Evolutionary conservation across 2,329 filamentous ascomycete species (phyloP).

Genomic region (Aspergillus tanneri): DNA sequence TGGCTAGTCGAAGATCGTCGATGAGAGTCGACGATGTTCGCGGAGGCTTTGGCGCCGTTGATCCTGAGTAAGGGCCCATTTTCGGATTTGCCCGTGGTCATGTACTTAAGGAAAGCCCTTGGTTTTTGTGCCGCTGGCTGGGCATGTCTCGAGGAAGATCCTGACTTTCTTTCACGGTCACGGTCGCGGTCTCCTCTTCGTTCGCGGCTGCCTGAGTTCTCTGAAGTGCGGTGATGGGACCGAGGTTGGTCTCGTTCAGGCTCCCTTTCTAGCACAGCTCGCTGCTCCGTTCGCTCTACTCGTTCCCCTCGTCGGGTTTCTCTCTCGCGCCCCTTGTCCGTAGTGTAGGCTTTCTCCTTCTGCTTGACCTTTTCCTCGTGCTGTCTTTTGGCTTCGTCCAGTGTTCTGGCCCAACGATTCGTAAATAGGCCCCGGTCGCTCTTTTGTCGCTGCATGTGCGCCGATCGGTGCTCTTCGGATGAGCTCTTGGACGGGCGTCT

Average conservation of each 20-base stretch:
- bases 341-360: slow-evolving; percentile 20
- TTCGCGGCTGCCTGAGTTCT: slow-evolving; percentile 27
- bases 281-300: slow-evolving; percentile 17
- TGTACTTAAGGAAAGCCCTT: slow-evolving; percentile 36
- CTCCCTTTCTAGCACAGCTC: slow-evolving; percentile 15
- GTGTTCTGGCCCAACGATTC: slow-evolving; percentile 34
- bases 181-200: slow-evolving; percentile 13
- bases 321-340: too few relatives aligned
- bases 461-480: slow-evolving; percentile 31
- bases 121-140: slow-evolving; percentile 22
- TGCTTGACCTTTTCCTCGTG: slow-evolving; percentile 35
- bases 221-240: slow-evolving; percentile 23
- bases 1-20: slow-evolving; percentile 33
- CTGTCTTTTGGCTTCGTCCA: slow-evolving; percentile 38
- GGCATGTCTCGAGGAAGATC: slow-evolving; percentile 31
- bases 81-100: slow-evolving; percentile 43
- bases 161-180: slow-evolving; percentile 20
- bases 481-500: slow-evolving; percentile 39
- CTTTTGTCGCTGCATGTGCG: slow-evolving; percentile 31
- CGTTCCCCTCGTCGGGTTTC: slow-evolving; percentile 16
- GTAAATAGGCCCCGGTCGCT: slow-evolving; percentile 34
- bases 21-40: slow-evolving; percentile 30
- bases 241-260: slow-evolving; percentile 12
- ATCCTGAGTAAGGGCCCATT: slow-evolving; percentile 40
- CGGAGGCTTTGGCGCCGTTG: slow-evolving; percentile 35